A percentile compares a stretch with the other conserved stretches of the same genome.
Conservation (phyloP, 2,329 filamentous ascomycete genomes). For the Fusarium avenaceum region DNA sequence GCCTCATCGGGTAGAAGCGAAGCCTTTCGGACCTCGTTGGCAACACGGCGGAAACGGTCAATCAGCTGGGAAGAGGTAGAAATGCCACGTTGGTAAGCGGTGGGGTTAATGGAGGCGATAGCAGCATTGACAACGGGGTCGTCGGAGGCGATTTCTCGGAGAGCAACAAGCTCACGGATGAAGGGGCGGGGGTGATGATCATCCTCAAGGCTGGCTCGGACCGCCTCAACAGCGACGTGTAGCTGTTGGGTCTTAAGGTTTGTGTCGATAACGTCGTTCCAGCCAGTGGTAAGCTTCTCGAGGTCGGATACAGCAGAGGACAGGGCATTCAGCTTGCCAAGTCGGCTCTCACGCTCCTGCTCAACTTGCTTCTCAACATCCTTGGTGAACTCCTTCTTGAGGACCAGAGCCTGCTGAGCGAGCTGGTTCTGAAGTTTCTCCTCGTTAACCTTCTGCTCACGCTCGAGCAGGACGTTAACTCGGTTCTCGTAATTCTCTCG, state of each 20-base stretch:
- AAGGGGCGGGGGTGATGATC: conserved; percentile 82
- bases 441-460: conserved; percentile 83
- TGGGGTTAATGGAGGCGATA: conserved; percentile 95
- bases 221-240: conserved; percentile 94
- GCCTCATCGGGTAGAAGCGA: conserved; percentile 92
- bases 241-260: conserved; percentile 97
- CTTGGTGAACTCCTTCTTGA: conserved; percentile 86
- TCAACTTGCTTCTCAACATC: conserved; percentile 88
- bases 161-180: conserved; percentile 89
- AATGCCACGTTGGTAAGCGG: conserved; percentile 92
- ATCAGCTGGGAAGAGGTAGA: conserved; percentile 87
- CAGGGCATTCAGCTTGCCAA: conserved; percentile 87
- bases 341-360: conserved; percentile 85
- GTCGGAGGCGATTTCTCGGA: conserved; percentile 90
- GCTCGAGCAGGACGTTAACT: conserved; percentile 81
- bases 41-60: conserved; percentile 95
- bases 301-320: conserved; percentile 83
- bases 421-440: conserved; percentile 87
- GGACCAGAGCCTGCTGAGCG: conserved; percentile 87
- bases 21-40: conserved; percentile 93
- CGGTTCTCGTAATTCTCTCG: conserved; percentile 83
- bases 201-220: conserved; percentile 84
- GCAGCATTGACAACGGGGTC: conserved; percentile 91
- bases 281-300: conserved; percentile 87
- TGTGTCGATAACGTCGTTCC: conserved; percentile 90